Percentiles rank a stretch among this genome's conserved stretches.
phyloP scores from a whole-genome alignment of 495 filamentous ascomycete species.

The Podospora fimiseda region DNA sequence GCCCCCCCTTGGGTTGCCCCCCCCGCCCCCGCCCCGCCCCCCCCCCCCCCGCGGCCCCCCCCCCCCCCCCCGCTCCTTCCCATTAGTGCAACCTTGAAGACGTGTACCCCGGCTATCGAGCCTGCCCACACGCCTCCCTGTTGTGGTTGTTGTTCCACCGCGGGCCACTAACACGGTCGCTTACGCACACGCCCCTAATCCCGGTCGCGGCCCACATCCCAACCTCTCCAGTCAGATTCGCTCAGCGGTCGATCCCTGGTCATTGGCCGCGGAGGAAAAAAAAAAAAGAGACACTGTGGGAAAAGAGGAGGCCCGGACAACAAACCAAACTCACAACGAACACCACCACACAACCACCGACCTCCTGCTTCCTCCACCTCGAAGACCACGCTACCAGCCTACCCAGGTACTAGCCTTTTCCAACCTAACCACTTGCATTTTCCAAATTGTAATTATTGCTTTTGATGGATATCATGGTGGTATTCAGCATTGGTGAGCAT shows the following conservation, averaged over 20 bases:
- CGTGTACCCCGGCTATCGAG: conserved; percentile 13
- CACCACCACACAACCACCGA: no score
- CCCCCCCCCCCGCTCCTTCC: conserved; percentile 1
- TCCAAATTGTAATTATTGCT: not conserved
- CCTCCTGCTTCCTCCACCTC: no score
- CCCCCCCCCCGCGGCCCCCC: conserved; percentile 2
- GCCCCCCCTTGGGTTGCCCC: conserved; percentile 1
- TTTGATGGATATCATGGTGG: not conserved
- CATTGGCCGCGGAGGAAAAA: not conserved
- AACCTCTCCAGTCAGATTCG: conserved; percentile 24
- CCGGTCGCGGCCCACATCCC: conserved; percentile 16
- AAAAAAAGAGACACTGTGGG: no score
- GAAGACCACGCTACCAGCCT: not conserved
- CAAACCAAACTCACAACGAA: not conserved
- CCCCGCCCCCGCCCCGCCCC: conserved; percentile 2
- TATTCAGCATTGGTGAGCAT: not conserved
- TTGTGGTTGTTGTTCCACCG: conserved; percentile 17
- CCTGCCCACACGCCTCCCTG: conserved; percentile 22
- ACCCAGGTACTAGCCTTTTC: not conserved
- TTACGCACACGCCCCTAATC: conserved; percentile 17
- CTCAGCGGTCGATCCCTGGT: conserved; percentile 20
- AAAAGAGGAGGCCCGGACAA: not conserved
- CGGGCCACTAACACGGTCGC: conserved; percentile 12
- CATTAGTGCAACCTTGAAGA: conserved; percentile 18
- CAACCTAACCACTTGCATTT: not conserved